Evolutionary conservation across 2,329 filamentous ascomycete species (phyloP).

Genomic region (Nemania sp.): DNA sequence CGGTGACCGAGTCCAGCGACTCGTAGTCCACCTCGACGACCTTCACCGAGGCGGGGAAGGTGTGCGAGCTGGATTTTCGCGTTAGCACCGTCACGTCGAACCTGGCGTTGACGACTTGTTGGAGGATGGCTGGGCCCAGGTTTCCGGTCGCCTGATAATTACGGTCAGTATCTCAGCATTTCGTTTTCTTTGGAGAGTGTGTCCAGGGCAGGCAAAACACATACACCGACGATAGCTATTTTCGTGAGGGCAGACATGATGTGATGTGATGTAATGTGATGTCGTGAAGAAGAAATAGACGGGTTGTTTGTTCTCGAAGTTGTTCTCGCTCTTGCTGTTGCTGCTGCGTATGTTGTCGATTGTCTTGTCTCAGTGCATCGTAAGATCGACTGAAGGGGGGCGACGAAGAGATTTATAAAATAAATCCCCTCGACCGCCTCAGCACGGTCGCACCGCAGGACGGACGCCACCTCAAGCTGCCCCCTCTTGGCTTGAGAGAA

Average conservation of each 20-base stretch:
- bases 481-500: too few species aligned
- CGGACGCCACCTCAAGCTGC: too few species aligned
- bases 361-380: neutral
- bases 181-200: too few species aligned
- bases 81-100: constrained; percentile 61
- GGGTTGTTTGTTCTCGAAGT: neutral
- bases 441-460: too few species aligned
- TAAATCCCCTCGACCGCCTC: too few species aligned
- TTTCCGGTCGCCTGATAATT: constrained; percentile 33
- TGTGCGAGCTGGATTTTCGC: constrained; percentile 48
- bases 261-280: too few species aligned
- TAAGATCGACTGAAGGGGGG: too few species aligned
- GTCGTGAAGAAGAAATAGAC: neutral
- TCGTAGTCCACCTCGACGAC: constrained; percentile 54
- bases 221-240: constrained; percentile 32
- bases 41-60: constrained; percentile 43
- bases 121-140: constrained; percentile 46
- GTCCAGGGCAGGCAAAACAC: neutral
- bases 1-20: constrained; percentile 51
- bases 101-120: constrained; percentile 42
- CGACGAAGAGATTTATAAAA: neutral
- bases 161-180: neutral
- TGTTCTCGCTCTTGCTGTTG: neutral
- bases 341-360: neutral
- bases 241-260: constrained; percentile 29